Evolutionary conservation across 345 rosid species (phyloP).

Genomic region (Crucihimalaya himalaica): DNA sequence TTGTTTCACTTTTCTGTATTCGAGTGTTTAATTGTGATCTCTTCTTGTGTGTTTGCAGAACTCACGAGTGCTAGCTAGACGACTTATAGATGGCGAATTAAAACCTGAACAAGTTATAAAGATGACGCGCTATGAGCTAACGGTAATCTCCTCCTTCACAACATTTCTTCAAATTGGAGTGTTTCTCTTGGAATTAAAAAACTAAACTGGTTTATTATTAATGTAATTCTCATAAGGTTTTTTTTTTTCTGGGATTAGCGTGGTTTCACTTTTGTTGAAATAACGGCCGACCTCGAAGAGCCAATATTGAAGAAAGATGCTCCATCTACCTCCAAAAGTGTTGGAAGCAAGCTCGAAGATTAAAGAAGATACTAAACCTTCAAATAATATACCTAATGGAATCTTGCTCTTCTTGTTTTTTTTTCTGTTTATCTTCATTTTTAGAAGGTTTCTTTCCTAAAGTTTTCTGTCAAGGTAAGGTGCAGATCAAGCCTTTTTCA

Average conservation of each 20-base stretch:
- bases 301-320: not conserved
- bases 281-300: not conserved
- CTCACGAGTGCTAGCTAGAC: slow-evolving; percentile 51
- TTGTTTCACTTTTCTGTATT: not conserved
- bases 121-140: not conserved
- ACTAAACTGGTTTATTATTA: not conserved
- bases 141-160: slow-evolving; percentile 11
- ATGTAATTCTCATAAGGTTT: too few species aligned
- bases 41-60: slow-evolving; percentile 39
- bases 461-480: not conserved
- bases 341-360: not conserved
- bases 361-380: not conserved
- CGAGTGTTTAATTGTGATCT: not conserved
- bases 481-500: not conserved
- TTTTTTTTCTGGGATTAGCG: not conserved
- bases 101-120: slow-evolving; percentile 41
- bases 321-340: not conserved
- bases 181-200: too few species aligned
- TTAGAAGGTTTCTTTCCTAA: not conserved
- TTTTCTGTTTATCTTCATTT: too few species aligned
- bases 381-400: not conserved
- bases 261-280: slow-evolving; percentile 6
- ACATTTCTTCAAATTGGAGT: not conserved
- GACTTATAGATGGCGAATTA: slow-evolving; percentile 65
- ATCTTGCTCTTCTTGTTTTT: not conserved